A percentile compares a stretch with the other conserved stretches of the same genome.
phyloP scores from a whole-genome alignment of 306 rosid species.

The Begonia fuchsioides region DNA sequence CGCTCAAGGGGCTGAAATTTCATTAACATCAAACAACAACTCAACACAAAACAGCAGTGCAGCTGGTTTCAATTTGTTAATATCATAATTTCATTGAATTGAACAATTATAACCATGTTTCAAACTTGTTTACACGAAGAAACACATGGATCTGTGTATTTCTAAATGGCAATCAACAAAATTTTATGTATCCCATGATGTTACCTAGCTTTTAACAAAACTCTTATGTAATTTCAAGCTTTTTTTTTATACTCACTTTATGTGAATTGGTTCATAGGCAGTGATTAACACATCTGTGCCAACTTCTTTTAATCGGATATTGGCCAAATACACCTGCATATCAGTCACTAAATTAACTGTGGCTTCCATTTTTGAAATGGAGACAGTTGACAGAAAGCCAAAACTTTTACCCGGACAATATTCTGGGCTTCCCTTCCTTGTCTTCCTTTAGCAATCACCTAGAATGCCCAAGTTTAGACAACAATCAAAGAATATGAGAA shows the following conservation, averaged over 20 bases:
- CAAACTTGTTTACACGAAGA: no score
- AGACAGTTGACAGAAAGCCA: background rate
- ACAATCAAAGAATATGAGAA: background rate
- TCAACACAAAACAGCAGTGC: no score
- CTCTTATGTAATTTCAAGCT: background rate
- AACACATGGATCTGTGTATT: no score
- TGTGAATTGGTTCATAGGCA: slow-evolving; percentile 78
- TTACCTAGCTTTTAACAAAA: no score
- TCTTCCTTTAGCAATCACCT: slow-evolving; percentile 81
- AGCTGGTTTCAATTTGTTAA: no score
- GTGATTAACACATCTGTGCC: slow-evolving; percentile 59
- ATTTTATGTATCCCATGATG: no score
- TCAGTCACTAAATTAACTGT: slow-evolving; percentile 1
- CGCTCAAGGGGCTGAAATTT: slow-evolving; percentile 63
- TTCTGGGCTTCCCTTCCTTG: slow-evolving; percentile 99
- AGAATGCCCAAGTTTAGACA: background rate
- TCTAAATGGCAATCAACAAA: no score
- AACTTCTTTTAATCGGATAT: slow-evolving; percentile 73
- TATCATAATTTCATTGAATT: no score
- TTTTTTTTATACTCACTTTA: slow-evolving; percentile 41
- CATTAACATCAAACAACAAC: background rate
- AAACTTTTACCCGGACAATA: slow-evolving; percentile 48
- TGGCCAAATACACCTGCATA: slow-evolving; percentile 73
- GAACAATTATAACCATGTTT: no score
- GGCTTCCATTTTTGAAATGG: slow-evolving; percentile 8